Conservation (phyloP, 495 filamentous ascomycete species). For the Xylaria flabelliformis region DNA sequence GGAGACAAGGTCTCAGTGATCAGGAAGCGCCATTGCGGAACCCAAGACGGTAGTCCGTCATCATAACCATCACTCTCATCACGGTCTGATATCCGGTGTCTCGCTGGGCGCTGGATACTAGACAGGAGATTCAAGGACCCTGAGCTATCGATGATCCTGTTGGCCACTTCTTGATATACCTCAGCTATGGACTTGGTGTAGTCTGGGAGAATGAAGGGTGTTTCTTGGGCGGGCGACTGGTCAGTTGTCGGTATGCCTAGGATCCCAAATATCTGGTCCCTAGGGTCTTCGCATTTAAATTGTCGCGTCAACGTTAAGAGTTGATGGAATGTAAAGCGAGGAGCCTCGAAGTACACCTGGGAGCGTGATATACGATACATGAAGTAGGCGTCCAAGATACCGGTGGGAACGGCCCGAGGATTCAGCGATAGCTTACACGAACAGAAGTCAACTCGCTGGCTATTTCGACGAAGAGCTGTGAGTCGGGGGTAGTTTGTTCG, state of each 20-base stretch:
- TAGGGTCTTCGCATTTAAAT: background rate
- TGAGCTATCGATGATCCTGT: too few species aligned
- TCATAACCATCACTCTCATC: too few species aligned
- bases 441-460: background rate
- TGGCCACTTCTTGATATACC: too few species aligned
- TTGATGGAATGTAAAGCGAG: background rate
- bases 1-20: too few species aligned
- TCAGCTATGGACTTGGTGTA: background rate
- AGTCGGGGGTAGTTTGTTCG: background rate
- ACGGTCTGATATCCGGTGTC: too few species aligned
- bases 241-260: background rate
- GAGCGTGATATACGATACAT: constrained; percentile 1
- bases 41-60: too few species aligned
- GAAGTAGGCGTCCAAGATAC: background rate
- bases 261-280: background rate
- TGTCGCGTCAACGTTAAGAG: background rate
- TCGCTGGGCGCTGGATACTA: too few species aligned
- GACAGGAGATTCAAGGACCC: too few species aligned
- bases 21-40: too few species aligned
- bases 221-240: background rate
- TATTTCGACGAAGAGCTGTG: background rate
- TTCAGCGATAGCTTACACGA: background rate
- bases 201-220: background rate
- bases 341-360: background rate
- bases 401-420: background rate